These are phyloP conservation scores for Cryphonectria japonica DNA, from an alignment of 2,329 filamentous ascomycete genomes.

Conservation along the genomic window DNA sequence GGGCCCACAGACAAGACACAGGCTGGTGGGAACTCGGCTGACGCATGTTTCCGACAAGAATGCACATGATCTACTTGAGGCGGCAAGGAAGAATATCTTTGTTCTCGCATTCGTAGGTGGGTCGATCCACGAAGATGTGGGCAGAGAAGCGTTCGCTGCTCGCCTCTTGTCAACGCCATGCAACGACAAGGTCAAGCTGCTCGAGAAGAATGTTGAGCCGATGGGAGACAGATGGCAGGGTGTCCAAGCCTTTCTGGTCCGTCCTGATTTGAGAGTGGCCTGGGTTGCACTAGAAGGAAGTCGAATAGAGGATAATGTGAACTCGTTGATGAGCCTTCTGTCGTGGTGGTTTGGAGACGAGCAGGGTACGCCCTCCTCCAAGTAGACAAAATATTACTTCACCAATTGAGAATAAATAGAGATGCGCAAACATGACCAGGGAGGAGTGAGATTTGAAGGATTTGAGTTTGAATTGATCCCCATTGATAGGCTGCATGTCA, in stretches of 20 bases:
- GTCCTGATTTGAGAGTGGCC: conserved; percentile 26
- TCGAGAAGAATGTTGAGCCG: neutral
- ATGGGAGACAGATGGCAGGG: conserved; percentile 18
- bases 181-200: neutral
- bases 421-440: too few relatives aligned
- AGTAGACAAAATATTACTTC: too few relatives aligned
- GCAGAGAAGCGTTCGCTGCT: neutral
- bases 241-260: conserved; percentile 17
- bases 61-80: conserved; percentile 5
- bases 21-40: conserved; percentile 16
- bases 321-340: neutral
- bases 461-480: too few relatives aligned
- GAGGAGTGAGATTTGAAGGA: too few relatives aligned
- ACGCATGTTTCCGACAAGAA: conserved; percentile 14
- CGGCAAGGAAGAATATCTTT: conserved; percentile 23
- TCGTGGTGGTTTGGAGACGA: conserved; percentile 22
- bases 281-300: conserved; percentile 19
- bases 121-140: neutral
- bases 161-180: neutral
- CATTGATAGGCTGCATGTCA: neutral
- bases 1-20: neutral
- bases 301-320: neutral
- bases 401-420: too few relatives aligned
- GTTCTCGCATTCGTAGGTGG: conserved; percentile 8
- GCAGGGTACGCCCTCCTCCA: neutral